phyloP scores from a whole-genome alignment of 345 rosid species.

The Pistacia integerrima region DNA sequence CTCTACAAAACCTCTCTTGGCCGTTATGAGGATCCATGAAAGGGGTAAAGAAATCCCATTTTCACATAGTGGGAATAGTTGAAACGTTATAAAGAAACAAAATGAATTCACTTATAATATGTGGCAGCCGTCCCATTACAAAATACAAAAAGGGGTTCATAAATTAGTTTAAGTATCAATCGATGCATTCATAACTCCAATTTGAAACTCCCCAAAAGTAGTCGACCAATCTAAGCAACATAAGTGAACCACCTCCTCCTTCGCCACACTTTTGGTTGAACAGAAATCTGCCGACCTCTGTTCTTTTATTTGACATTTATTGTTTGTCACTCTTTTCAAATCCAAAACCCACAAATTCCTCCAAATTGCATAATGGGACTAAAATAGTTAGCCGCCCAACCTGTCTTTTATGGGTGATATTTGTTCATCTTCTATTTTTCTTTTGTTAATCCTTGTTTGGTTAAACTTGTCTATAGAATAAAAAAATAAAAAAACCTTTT shows the following conservation, averaged over 20 bases:
- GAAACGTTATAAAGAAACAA: background rate
- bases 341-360: background rate
- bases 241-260: background rate
- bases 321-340: background rate
- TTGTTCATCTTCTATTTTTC: too few species aligned
- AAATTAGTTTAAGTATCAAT: too few species aligned
- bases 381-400: background rate
- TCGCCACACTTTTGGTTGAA: constrained; percentile 2
- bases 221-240: background rate
- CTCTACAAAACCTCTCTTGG: too few species aligned
- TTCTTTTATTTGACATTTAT: background rate
- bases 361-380: background rate
- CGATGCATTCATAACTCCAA: background rate
- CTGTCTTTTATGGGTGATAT: background rate
- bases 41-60: background rate
- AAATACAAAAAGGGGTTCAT: too few species aligned
- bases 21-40: too few species aligned
- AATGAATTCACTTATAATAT: too few species aligned
- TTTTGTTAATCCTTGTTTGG: too few species aligned
- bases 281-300: constrained; percentile 14
- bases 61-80: background rate
- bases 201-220: background rate
- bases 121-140: too few species aligned
- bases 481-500: too few species aligned
- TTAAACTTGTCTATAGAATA: too few species aligned